A percentile compares a stretch with the other conserved stretches of the same genome.
phyloP scores from a whole-genome alignment of 768 basidiomycete genomes.

The Vararia minispora region DNA sequence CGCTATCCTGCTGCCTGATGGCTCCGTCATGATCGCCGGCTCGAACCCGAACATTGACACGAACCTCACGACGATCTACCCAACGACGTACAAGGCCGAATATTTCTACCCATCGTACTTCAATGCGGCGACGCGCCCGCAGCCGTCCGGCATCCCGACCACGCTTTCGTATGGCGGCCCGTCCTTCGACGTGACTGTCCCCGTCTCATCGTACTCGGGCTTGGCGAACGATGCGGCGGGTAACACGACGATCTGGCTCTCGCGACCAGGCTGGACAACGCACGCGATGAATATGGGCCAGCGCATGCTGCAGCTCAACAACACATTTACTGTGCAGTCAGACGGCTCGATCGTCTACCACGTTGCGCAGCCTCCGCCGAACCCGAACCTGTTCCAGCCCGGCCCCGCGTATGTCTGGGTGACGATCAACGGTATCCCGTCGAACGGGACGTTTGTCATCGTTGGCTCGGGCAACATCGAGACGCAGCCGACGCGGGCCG shows the following conservation, averaged over 20 bases:
- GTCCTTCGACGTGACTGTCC: slow-evolving; percentile 66
- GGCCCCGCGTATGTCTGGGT: slow-evolving; percentile 82
- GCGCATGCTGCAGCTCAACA: slow-evolving; percentile 71
- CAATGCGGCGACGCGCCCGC: slow-evolving; percentile 54
- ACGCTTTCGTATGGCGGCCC: slow-evolving; percentile 76
- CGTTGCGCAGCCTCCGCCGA: slow-evolving; percentile 74
- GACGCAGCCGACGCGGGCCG: slow-evolving; percentile 42
- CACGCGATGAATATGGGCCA: slow-evolving; percentile 89
- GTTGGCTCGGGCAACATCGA: slow-evolving; percentile 73
- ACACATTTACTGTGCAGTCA: slow-evolving; percentile 67
- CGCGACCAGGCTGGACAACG: slow-evolving; percentile 79
- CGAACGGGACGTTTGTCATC: slow-evolving; percentile 64
- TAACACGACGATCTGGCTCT: slow-evolving; percentile 64
- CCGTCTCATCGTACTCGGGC: slow-evolving; percentile 54
- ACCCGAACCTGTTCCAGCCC: slow-evolving; percentile 79
- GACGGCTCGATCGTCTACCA: slow-evolving; percentile 72
- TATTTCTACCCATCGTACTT: slow-evolving; percentile 92
- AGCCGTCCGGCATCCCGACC: slow-evolving; percentile 54
- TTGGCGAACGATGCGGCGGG: slow-evolving; percentile 58
- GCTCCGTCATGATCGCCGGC: slow-evolving; percentile 79
- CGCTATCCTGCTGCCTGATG: slow-evolving; percentile 83
- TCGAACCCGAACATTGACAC: slow-evolving; percentile 91
- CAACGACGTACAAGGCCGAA: slow-evolving; percentile 75
- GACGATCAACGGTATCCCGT: slow-evolving; percentile 76
- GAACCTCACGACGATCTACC: slow-evolving; percentile 44